These are phyloP conservation scores for Pichia sp. DNA, from an alignment of 1,139 yeast species.

Conservation along the genomic window DNA sequence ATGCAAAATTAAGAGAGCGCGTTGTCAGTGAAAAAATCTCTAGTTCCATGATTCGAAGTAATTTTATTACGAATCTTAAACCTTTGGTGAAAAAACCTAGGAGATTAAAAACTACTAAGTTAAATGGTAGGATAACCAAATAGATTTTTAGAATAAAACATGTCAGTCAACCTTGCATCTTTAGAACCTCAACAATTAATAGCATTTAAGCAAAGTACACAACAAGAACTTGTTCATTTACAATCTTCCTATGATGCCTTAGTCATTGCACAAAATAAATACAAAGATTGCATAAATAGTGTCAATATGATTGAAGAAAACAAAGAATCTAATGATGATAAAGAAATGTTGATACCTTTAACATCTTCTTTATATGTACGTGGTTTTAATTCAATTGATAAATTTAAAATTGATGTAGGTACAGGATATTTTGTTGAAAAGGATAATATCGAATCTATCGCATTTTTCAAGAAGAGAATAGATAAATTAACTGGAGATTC, in stretches of 20 bases:
- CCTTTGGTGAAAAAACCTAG: constrained; percentile 1
- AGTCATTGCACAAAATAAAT: constrained; percentile 75
- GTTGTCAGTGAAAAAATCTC: constrained; percentile 8
- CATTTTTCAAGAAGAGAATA: constrained; percentile 71
- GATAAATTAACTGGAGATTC: constrained; percentile 68
- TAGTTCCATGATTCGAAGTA: constrained; percentile 2
- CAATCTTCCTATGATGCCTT: constrained; percentile 80
- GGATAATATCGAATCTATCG: constrained; percentile 55
- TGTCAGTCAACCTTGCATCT: constrained; percentile 51
- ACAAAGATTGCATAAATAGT: constrained; percentile 72
- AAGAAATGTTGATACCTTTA: constrained; percentile 72
- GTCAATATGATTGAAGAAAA: constrained; percentile 49
- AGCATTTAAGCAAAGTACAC: constrained; percentile 78
- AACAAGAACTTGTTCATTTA: constrained; percentile 80
- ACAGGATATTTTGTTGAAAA: constrained; percentile 94
- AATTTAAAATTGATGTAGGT: constrained; percentile 88
- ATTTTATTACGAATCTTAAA: not conserved
- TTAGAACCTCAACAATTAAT: constrained; percentile 79
- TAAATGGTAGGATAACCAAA: too few relatives aligned
- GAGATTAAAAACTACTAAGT: not conserved
- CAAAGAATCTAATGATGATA: constrained; percentile 32
- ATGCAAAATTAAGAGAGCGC: constrained; percentile 6
- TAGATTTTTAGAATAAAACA: not conserved
- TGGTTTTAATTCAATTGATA: constrained; percentile 60
- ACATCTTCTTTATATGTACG: constrained; percentile 88